Conservation (phyloP, 2,329 filamentous ascomycete genomes). For the Madurella mycetomatis region DNA sequence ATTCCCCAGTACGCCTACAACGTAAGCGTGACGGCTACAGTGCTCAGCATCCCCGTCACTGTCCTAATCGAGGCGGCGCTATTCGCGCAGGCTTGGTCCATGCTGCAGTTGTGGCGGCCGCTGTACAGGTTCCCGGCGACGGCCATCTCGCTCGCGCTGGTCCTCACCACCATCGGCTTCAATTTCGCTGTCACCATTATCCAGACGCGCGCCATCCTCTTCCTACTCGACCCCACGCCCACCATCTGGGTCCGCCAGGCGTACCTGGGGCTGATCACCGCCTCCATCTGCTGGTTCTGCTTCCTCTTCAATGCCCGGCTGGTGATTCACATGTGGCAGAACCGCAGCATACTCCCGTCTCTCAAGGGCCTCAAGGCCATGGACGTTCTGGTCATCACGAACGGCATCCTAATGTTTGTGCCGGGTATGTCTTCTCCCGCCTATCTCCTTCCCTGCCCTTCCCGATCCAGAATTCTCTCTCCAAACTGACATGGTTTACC, state of each 20-base stretch:
- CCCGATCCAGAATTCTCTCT: no score
- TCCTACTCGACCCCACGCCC: slow-evolving; percentile 3
- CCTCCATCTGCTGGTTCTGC: slow-evolving; percentile 46
- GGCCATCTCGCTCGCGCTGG: slow-evolving; percentile 34
- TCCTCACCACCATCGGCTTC: slow-evolving; percentile 28
- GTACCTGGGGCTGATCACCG: slow-evolving; percentile 31
- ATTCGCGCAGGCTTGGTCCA: slow-evolving; percentile 49
- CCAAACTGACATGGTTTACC: background rate
- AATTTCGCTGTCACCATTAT: slow-evolving; percentile 34
- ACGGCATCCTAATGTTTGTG: slow-evolving; percentile 52
- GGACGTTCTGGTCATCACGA: slow-evolving; percentile 53
- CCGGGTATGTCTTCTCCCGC: slow-evolving; percentile 42
- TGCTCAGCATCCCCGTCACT: slow-evolving; percentile 41
- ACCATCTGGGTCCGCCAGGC: slow-evolving; percentile 38
- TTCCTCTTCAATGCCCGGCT: slow-evolving; percentile 52
- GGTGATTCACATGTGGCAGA: slow-evolving; percentile 43
- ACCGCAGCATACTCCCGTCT: slow-evolving; percentile 43
- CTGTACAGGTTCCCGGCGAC: slow-evolving; percentile 30
- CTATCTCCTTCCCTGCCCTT: background rate
- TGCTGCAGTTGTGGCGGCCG: slow-evolving; percentile 46
- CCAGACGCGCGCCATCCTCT: slow-evolving; percentile 33
- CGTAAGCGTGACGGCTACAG: slow-evolving; percentile 37
- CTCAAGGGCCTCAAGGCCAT: slow-evolving; percentile 43
- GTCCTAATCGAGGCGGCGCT: slow-evolving; percentile 45
- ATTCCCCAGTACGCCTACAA: slow-evolving; percentile 40